Evolutionary conservation across 768 basidiomycete species (phyloP), one percentile per base, ranked within the genome.

Genomic region (Lactarius hengduanensis): DNA sequence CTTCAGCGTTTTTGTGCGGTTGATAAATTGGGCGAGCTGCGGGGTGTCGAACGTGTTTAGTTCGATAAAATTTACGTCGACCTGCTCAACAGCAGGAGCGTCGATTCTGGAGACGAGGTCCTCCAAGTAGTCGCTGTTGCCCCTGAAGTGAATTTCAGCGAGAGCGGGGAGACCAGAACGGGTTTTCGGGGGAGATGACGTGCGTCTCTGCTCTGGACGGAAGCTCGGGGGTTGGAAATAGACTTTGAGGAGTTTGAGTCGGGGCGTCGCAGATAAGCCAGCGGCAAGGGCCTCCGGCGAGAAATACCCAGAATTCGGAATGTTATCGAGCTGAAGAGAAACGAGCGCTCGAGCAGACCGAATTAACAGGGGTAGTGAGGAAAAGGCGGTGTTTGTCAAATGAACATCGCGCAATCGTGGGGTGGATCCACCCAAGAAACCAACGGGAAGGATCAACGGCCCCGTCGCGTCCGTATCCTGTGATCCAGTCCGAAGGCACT

Each of bases 291-390:
- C 34, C 0, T 57, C 45, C 1, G 65, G 43, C 28, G 60, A 22
- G 47, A 63, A 40, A 36, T 56, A 50, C 16, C 16, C 40, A 7
- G 18, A 6, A 40, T 4, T 16, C 20, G 55, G 60, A n/a, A 66
- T 50, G 26, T 62, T 38, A 10, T 16, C 4, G 26, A 66, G 55
- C 2, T 16, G 13, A 22, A 66, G 65, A 2, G 1, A 15, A n/a
- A 57, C 6, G 9, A 62, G 65, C 20, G 50, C 54, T 32, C n/a
- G 22, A 18, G 60, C 30, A 16, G 65, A 66, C 34, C 18, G 30
- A 40, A 66, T 60, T 2, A 62, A 26, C 10, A 34, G 41, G 22
- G 22, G 60, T 38, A 66, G 18, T 9, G 45, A 41, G 15, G 65
- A 60, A 18, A 66, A 66, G 4, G 55, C 34, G 50, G 50, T 53